Evolutionary conservation across 176 grass and related monocot genomes (phyloP), one percentile per base, ranked within the genome.

Genomic region (Bolboschoenus planiculmis): DNA sequence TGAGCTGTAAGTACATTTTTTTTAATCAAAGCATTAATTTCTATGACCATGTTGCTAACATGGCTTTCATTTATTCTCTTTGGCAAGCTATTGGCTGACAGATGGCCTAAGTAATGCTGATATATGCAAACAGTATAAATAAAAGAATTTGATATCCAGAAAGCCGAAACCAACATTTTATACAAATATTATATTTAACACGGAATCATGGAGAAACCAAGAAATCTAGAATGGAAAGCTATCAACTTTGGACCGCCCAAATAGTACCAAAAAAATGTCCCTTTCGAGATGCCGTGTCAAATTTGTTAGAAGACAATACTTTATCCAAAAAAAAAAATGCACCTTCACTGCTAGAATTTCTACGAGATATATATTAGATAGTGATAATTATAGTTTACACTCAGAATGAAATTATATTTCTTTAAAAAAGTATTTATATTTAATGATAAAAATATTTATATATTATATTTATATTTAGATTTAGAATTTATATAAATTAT

Each of bases 281-380:
- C 44, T 77, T 50, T 50, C 42, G 14, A 30, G 23, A 60, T 65
- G 66, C 58, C 58, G 58, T 82, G 80, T 82, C 40, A 66, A 82
- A 63, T 14, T 65, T 65, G 58, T 5, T 50, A 48, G 37, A 30
- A 42, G 24, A 47, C 24, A 50, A n/a, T 82, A 58, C 55, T 60
- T 43, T 58, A 65, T 50, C 64, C 16, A 29, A 8, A 51, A 39
- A 61, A 15, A 83, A 1, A 39, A 70, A 6, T 20, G 15, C 24
- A 31, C 5, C 44, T 77, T 10, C 43, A 33, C 23, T 20, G 18
- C 4, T 75, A 50, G 40, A 67, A n/a, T 16, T 14, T 67, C 50
- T 53, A n/a, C n/a, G n/a, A n/a, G n/a, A n/a, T n/a, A n/a, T n/a
- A n/a, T n/a, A n/a, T n/a, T n/a, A n/a, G n/a, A n/a, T n/a, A n/a